phyloP scores from a whole-genome alignment of 2,329 filamentous ascomycete genomes.

The Phoma herbarum region DNA sequence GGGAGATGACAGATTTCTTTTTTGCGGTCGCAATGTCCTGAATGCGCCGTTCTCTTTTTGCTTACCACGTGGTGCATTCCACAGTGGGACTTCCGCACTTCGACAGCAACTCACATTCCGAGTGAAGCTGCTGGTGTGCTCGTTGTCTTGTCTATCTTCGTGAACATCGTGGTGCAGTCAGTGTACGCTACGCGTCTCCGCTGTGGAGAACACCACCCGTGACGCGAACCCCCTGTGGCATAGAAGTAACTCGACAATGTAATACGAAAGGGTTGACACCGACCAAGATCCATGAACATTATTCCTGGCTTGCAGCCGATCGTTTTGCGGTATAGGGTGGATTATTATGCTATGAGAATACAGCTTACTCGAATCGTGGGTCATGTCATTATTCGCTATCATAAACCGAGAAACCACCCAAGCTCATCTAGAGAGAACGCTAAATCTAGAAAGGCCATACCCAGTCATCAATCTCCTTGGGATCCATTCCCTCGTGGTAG shows the following conservation, averaged over 20 bases:
- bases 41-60: neutral
- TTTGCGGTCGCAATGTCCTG: neutral
- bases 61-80: too few species aligned
- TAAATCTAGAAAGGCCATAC: slow-evolving; percentile 63
- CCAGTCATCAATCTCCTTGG: slow-evolving; percentile 71
- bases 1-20: slow-evolving; percentile 19
- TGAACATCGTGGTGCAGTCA: neutral
- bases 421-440: neutral
- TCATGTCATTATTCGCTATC: slow-evolving; percentile 8
- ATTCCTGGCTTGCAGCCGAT: neutral
- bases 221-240: neutral
- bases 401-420: neutral
- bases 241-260: neutral
- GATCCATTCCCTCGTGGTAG: slow-evolving; percentile 74
- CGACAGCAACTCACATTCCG: neutral
- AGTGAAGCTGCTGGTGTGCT: neutral
- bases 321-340: neutral
- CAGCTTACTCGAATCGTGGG: neutral
- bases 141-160: neutral
- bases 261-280: neutral
- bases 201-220: neutral
- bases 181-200: too few species aligned
- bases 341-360: neutral
- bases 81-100: too few species aligned
- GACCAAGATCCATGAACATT: neutral